Percentiles rank a stretch among this genome's conserved stretches.
Conservation (phyloP, 1,284 basidiomycete species). For the Ustilago hordei region DNA sequence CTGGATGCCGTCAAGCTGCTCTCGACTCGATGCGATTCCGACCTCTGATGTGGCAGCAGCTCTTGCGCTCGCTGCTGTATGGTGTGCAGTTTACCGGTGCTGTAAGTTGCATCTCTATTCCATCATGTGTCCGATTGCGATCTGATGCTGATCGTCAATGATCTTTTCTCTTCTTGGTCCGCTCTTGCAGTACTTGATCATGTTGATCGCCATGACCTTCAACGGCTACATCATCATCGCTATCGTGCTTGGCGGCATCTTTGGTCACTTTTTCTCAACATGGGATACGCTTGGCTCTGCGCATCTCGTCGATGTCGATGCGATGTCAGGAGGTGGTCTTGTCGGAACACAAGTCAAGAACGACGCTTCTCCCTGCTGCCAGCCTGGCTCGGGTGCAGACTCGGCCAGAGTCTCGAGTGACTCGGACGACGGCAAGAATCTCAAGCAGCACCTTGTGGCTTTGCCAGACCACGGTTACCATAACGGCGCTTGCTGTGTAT, state of each 20-base stretch:
- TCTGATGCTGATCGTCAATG: neutral
- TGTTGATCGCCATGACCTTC: slow-evolving; percentile 66
- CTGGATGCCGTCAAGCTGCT: slow-evolving; percentile 33
- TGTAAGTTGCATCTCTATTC: slow-evolving; percentile 26
- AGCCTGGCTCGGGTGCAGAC: slow-evolving; percentile 16
- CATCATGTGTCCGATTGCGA: neutral
- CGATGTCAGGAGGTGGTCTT: slow-evolving; percentile 12
- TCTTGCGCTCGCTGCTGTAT: slow-evolving; percentile 58
- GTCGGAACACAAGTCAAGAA: slow-evolving; percentile 3
- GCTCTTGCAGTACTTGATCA: slow-evolving; percentile 53
- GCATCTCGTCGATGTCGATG: slow-evolving; percentile 38
- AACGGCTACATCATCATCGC: slow-evolving; percentile 65
- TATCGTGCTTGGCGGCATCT: slow-evolving; percentile 60
- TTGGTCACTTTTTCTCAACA: slow-evolving; percentile 63
- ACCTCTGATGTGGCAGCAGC: slow-evolving; percentile 56
- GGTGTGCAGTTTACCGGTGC: slow-evolving; percentile 61
- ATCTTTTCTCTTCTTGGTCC: neutral
- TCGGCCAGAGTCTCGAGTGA: slow-evolving; percentile 30
- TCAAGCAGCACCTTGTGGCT: slow-evolving; percentile 41
- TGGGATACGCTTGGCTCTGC: slow-evolving; percentile 58
- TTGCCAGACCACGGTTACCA: slow-evolving; percentile 44
- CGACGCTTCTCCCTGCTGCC: slow-evolving; percentile 21
- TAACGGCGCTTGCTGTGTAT: slow-evolving; percentile 42
- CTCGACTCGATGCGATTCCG: slow-evolving; percentile 46
- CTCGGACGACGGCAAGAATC: slow-evolving; percentile 29